Base-by-base conservation (phyloP, 78 protist species). In the Dictyostelium brefeldianum region DNA sequence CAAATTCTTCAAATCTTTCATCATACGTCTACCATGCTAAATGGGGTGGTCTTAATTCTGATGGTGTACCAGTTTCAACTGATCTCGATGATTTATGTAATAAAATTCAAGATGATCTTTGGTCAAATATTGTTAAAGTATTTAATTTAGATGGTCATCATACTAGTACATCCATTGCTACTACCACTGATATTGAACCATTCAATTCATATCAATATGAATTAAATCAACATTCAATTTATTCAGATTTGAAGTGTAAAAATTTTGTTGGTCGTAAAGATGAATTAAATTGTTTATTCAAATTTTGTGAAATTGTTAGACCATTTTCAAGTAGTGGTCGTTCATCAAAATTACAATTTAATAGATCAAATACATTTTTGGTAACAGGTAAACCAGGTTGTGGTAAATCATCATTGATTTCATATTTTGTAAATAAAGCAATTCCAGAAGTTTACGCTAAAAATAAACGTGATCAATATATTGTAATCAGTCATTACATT, bases 301-400 rank as follows among this genome's bases (percentile, higher is more conserved):
- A 83, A 31, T 84, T 81, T 27, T 20, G 50, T 56, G 91, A 94
- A 12, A 46, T 71, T 31, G 12, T 65, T 20, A 77, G 89, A 17
- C 65, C 96, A 27, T 67, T 64, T 31, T 36, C 51, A 2, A 43
- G 50, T 27, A 48, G 70, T 25, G 18, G 15, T 56, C 79, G 80
- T 43, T 83, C 50, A 1, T 64, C 83, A 3, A 87, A 87, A 70
- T n/a, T 87, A n/a, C 47, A 43, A n/a, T 57, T 77, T 18, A 87
- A 87, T 50, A 87, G 67, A 36, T 65, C 93, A 7, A 87, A 70
- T 56, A 51, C 59, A 12, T 20, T 92, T 1, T 25, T 84, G 7
- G 85, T 96, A 11, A n/a, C 81, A 20, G 96, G 97, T 73, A 56
- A 69, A 20, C 79, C 94, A 4, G 97, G 97, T 70, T 25, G 25